Base-by-base conservation (phyloP, 2,329 filamentous ascomycete species). In the Aspergillus sp. region DNA sequence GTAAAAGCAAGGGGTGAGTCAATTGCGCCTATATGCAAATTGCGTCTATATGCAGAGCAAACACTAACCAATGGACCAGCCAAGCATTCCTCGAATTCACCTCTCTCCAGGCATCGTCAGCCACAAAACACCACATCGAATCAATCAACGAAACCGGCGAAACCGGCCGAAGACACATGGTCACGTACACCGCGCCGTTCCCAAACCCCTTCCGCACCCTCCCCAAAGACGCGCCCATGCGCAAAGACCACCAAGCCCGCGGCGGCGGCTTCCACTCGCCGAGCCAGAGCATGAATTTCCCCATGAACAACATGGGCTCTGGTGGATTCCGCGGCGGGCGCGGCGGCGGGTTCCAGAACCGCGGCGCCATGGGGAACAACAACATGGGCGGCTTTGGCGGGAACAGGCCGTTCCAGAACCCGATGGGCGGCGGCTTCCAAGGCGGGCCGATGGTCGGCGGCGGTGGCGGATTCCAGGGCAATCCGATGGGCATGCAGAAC, bases 1-100 rank as follows among this genome's bases (percentile, higher is more conserved):
- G 91, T 47, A 98, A 98, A 66, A 94, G 86, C 63, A 95, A 96
- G 67, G 89, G 91, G 88, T 93, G 71, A 43, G 78, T 20, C 15
- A 17, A 8, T 20, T 24, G 3, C 11, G 30, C 20, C 15, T 26
- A 22, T 32, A 4, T 15, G 24, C 8, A 8, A 24, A 24, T 12
- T 26, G 15, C 12, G 12, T 12, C 15, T 27, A 17, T 22, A 24
- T 29, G 10, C 20, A 16, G 11, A 13, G 30, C 30, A 14, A 26
- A 14, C 6, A 19, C 32, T 41, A 78, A 74, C 25, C 77, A 81
- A 14, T 24, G 12, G 4, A 19, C 32, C 41, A 78, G 74, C 25
- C 77, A 81, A 68, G 86, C 81, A 4, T 96, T 88, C 52, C 67
- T 96, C 28, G 85, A 95, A 49, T 86, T 96, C 49, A 71, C 73